Evolutionary conservation across 257 asterid genomes (phyloP), one percentile per base, ranked within the genome.

Genomic region (Nicotiana tabacum): DNA sequence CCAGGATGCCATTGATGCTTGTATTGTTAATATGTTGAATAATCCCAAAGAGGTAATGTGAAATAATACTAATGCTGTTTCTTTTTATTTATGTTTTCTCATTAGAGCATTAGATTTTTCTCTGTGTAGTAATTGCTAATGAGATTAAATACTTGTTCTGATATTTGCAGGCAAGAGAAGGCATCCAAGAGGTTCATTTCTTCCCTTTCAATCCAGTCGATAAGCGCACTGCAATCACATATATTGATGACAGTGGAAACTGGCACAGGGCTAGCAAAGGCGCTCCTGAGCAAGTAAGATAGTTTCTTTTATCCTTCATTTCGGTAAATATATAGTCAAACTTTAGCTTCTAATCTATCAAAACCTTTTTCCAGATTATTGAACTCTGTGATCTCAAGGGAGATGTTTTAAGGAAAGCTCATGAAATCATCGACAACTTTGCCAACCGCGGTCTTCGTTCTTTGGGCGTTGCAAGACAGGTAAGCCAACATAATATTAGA

Each of bases 1-100:
- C 81, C 96, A 92, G 84, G 96, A 92, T n/a, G 94, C 96, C 0
- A 92, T 92, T 55, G 96, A 92, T 87, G 91, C 96, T 85, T 89
- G 93, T 85, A 92, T 92, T 67, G 96, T 90, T 13, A 85, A 87
- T 24, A 89, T 90, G 92, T 51, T 92, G 55, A 88, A 87, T 72
- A 94, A 92, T 83, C 92, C 93, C 2, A 87, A 83, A 57, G 93
- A 92, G 94, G 94, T 66, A 66, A 32, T 32, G 24, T 30, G 74
- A 66, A 66, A 66, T 66, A 6, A 16, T 66, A 66, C 13, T 32
- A 66, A 33, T 32, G 2, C 9, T 43, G 9, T 64, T 13, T 29
- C 9, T 29, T 55, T 55, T 13, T 32, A 10, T 5, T 30, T 30
- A 65, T 15, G 21, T 29, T 62, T 64, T 66, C 74, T 66, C 48